Evolutionary conservation across 345 rosid species (phyloP).

Genomic region (Populus nigra): DNA sequence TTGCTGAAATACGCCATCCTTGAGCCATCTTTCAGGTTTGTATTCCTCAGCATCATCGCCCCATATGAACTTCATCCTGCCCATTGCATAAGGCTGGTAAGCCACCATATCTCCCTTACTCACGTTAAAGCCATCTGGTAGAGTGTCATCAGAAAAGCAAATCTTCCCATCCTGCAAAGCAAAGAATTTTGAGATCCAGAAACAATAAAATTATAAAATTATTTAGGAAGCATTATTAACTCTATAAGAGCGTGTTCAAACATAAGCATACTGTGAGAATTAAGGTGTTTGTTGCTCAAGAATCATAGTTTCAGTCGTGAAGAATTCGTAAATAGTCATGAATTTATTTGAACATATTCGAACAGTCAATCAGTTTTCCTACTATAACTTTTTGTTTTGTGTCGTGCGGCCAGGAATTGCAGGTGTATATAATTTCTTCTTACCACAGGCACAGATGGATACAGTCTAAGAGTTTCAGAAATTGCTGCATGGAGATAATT

Average conservation of each 20-base stretch:
- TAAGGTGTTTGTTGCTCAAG: too few relatives aligned
- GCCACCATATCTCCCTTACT: constrained; percentile 33
- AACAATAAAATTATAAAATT: not conserved
- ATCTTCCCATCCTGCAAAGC: constrained; percentile 35
- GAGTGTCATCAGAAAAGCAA: constrained; percentile 24
- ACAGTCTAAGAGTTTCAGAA: constrained; percentile 43
- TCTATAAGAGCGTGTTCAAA: not conserved
- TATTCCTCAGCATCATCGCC: constrained; percentile 44
- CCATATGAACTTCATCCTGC: constrained; percentile 41
- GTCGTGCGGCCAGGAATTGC: too few relatives aligned
- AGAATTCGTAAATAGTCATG: too few relatives aligned
- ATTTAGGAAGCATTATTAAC: not conserved
- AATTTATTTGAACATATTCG: too few relatives aligned
- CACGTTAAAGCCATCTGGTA: constrained; percentile 39
- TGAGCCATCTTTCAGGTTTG: constrained; percentile 45
- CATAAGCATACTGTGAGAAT: too few relatives aligned
- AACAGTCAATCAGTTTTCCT: too few relatives aligned
- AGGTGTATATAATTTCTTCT: too few relatives aligned
- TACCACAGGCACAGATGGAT: constrained; percentile 49
- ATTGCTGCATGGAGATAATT: constrained; percentile 39
- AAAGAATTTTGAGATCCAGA: not conserved
- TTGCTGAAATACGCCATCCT: constrained; percentile 25
- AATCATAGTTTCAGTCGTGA: too few relatives aligned
- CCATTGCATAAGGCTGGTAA: constrained; percentile 38
- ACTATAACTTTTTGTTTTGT: too few relatives aligned